These are phyloP conservation scores for Trematosphaeria pertusa DNA, from an alignment of 2,329 filamentous ascomycete species.

Conservation along the genomic window DNA sequence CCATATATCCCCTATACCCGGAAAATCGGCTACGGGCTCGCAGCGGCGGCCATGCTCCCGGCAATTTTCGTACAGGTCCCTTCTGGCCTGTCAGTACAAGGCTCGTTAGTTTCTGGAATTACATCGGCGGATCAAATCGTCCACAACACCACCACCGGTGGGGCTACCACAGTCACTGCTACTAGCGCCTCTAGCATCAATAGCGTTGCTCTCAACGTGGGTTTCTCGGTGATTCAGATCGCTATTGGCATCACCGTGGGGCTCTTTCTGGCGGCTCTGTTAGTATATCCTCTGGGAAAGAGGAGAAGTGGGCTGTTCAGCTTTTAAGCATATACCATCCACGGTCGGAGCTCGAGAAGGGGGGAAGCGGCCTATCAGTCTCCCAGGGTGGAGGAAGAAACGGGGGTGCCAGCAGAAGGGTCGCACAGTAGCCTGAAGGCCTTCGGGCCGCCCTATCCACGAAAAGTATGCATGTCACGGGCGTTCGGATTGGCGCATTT, in stretches of 20 bases:
- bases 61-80: slow-evolving; percentile 79
- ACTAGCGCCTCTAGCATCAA: slow-evolving; percentile 45
- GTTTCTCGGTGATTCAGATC: slow-evolving; percentile 57
- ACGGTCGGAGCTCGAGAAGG: too few relatives aligned
- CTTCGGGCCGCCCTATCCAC: too few relatives aligned
- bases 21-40: slow-evolving; percentile 72
- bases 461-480: too few relatives aligned
- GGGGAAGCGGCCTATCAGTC: too few relatives aligned
- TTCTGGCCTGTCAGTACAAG: slow-evolving; percentile 64
- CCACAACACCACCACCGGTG: slow-evolving; percentile 53
- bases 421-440: too few relatives aligned
- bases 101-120: slow-evolving; percentile 63
- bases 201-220: slow-evolving; percentile 55
- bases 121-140: slow-evolving; percentile 64
- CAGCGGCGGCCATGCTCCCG: slow-evolving; percentile 83
- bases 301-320: slow-evolving; percentile 50
- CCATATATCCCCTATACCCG: slow-evolving; percentile 36
- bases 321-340: too few relatives aligned
- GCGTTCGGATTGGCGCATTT: too few relatives aligned
- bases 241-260: slow-evolving; percentile 61
- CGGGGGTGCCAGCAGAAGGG: too few relatives aligned
- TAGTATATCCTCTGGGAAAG: slow-evolving; percentile 60
- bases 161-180: slow-evolving; percentile 45
- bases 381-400: too few relatives aligned
- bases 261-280: slow-evolving; percentile 55